Evolutionary conservation across 352 stramenopile species (phyloP).

Genomic region (Pythium vanterpoolii): DNA sequence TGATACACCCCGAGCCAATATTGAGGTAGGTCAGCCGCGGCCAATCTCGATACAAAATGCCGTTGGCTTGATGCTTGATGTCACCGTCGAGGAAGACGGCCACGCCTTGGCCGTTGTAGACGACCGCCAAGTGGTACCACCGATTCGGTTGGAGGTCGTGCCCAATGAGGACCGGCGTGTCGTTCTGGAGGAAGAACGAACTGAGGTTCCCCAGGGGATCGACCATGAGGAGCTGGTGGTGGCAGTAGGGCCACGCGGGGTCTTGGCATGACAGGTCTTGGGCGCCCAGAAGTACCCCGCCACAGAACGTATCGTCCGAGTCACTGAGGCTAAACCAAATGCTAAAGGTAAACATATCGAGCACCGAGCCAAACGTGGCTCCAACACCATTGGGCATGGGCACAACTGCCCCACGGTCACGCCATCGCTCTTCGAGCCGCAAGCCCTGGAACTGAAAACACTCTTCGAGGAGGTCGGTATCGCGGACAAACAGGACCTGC

Average conservation of each 20-base stretch:
- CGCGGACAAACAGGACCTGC: constrained; percentile 53
- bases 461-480: constrained; percentile 44
- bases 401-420: constrained; percentile 50
- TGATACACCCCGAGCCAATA: constrained; percentile 65
- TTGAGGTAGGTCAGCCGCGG: constrained; percentile 42
- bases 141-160: constrained; percentile 45
- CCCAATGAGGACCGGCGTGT: constrained; percentile 45
- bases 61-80: constrained; percentile 34
- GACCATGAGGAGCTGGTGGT: constrained; percentile 60
- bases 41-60: constrained; percentile 43
- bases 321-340: constrained; percentile 70
- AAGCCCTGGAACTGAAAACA: constrained; percentile 60
- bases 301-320: constrained; percentile 45
- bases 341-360: constrained; percentile 48
- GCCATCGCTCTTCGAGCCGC: constrained; percentile 43
- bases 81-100: constrained; percentile 64
- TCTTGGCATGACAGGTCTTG: constrained; percentile 50
- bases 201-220: constrained; percentile 59
- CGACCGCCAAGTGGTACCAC: constrained; percentile 70
- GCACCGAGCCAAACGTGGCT: constrained; percentile 28
- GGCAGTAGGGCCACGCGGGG: constrained; percentile 47
- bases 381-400: constrained; percentile 43
- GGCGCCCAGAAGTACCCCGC: constrained; percentile 56
- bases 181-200: constrained; percentile 46
- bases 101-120: constrained; percentile 39